Base-by-base conservation (phyloP, 352 stramenopile genomes). In the Halophytophthora polymorphica region DNA sequence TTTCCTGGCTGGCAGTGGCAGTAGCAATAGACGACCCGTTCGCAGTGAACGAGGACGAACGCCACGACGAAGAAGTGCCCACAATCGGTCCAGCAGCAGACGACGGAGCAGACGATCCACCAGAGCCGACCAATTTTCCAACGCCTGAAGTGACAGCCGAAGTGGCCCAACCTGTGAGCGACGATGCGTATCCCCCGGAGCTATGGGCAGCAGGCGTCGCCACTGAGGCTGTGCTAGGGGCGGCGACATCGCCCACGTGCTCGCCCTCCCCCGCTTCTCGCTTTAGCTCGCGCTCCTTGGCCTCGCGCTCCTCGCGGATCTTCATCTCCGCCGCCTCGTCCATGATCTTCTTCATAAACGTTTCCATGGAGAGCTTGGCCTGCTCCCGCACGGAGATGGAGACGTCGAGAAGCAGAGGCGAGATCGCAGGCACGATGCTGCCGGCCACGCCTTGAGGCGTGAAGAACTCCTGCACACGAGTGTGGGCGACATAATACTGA, bases 321-420 rank as follows among this genome's bases (percentile, higher is more conserved):
- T 91, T 93, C 77, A 95, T 91, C 46, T 88, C 62, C 4, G 56
- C 71, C n/a, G 72, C 74, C 62, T 91, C 84, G 31, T 86, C 69
- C 56, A 81, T 72, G 6, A 93, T 67, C 54, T 86, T 88, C 47
- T 88, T 89, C 73, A 91, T 90, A 48, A 92, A 93, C 47, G 83
- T 52, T 22, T 84, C 66, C 69, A 95, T 84, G 15, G 79, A 90
- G 0, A 64, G 52, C 41, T 83, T 69, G 19, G 84, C 84, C 58
- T 95, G 77, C 10, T 93, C 77, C 12, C 84, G 71, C 22, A 95
- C 84, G 34, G 76, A 85, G 28, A 86, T 63, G 0, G 84, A 95
- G 6, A 90, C 76, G 45, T 95, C 84, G 18, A 95, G 61, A 38
- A 95, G 53, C 35, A 95, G 58, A 23, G 84, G 84, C 0, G 80